Evolutionary conservation across 805 yeast species (phyloP).

Genomic region (Cyberlindnera mrakii): DNA sequence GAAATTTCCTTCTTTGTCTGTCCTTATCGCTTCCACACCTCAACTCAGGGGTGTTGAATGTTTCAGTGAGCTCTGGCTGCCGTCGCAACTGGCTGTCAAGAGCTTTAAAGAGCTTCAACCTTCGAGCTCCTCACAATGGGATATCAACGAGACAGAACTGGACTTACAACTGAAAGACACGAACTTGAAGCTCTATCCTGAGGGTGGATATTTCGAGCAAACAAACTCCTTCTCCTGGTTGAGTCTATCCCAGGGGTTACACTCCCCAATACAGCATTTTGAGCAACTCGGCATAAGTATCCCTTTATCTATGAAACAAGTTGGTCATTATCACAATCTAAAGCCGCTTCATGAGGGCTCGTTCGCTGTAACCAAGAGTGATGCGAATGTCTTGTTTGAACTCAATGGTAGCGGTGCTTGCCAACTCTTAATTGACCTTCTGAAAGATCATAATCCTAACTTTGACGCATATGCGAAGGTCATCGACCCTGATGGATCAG

Average conservation of each 20-base stretch:
- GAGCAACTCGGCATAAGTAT: neutral
- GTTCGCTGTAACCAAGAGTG: neutral
- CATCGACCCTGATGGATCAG: neutral
- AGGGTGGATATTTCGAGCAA: neutral
- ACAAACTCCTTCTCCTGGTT: constrained; percentile 1
- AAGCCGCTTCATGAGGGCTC: neutral
- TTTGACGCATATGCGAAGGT: constrained; percentile 6
- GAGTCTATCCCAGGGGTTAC: neutral
- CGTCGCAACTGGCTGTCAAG: neutral
- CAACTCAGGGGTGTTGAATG: neutral
- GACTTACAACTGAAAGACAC: neutral
- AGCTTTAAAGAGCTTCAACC: neutral
- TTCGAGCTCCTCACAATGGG: neutral
- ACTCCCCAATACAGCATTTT: neutral
- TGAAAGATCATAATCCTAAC: neutral
- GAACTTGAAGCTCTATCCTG: neutral
- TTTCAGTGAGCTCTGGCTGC: constrained; percentile 1
- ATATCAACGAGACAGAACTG: neutral
- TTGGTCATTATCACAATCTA: neutral
- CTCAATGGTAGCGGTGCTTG: constrained; percentile 6
- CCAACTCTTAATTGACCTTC: constrained; percentile 1
- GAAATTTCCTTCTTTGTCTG: neutral
- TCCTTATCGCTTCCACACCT: constrained; percentile 1
- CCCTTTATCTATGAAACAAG: neutral
- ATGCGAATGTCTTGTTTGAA: constrained; percentile 4